Evolutionary conservation across 139 green algal species (phyloP).

Genomic region (Pleodorina starrii): DNA sequence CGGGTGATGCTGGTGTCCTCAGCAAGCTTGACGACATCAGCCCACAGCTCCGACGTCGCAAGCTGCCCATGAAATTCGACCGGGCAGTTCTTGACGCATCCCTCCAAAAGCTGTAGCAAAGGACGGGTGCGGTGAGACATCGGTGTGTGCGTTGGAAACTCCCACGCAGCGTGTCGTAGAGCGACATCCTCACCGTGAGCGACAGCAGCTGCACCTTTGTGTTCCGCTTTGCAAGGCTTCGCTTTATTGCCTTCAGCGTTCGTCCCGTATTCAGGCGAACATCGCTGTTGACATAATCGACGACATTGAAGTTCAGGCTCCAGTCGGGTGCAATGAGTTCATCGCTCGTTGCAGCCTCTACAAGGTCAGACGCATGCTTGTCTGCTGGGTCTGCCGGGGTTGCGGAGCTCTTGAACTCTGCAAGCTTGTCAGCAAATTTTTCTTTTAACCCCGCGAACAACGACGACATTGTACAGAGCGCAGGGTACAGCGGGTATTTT

Average conservation of each 20-base stretch:
- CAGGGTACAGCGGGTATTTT: too few relatives aligned
- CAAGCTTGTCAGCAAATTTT: conserved; percentile 15
- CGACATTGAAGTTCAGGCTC: conserved; percentile 65
- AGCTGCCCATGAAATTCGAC: conserved; percentile 65
- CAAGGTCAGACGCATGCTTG: conserved; percentile 40
- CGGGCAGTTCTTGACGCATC: conserved; percentile 75
- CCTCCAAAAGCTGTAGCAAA: conserved; percentile 61
- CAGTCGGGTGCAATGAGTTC: conserved; percentile 65
- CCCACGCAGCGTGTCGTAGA: not conserved
- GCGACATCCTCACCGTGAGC: conserved; percentile 65
- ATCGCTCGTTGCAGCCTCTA: conserved; percentile 62
- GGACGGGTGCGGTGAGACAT: not conserved
- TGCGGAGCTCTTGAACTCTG: conserved; percentile 1
- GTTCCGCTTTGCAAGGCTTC: conserved; percentile 50
- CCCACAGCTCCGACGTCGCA: conserved; percentile 63
- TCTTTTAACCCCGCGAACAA: conserved; percentile 32
- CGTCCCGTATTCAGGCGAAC: conserved; percentile 11
- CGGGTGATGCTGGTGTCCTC: conserved; percentile 51
- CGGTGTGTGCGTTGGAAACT: not conserved
- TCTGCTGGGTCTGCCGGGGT: conserved; percentile 51
- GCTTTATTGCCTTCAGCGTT: conserved; percentile 41
- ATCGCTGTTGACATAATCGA: conserved; percentile 69
- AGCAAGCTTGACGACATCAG: conserved; percentile 60
- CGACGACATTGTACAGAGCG: conserved; percentile 18
- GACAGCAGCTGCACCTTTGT: conserved; percentile 67